phyloP scores from a whole-genome alignment of 2,329 filamentous ascomycete species.

The Ceratocystis papillata region DNA sequence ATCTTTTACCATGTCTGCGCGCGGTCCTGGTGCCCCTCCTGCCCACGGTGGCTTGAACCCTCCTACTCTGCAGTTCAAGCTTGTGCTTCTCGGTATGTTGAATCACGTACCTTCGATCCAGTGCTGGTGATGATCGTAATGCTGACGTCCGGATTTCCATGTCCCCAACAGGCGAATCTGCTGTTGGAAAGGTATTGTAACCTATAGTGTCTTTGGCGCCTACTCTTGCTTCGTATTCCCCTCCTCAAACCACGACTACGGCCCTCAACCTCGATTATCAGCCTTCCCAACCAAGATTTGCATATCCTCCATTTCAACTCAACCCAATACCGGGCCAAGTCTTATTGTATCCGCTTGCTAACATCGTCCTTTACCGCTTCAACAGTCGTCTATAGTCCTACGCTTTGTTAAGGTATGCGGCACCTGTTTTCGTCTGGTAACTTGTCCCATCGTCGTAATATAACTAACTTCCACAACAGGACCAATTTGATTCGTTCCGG shows the following conservation, averaged over 20 bases:
- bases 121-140: slow-evolving; percentile 80
- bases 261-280: neutral
- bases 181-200: slow-evolving; percentile 79
- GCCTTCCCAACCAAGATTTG: neutral
- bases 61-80: slow-evolving; percentile 97
- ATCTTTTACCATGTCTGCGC: slow-evolving; percentile 62
- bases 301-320: too few species aligned
- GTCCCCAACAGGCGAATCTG: slow-evolving; percentile 65
- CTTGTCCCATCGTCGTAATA: neutral
- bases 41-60: slow-evolving; percentile 56
- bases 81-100: slow-evolving; percentile 79
- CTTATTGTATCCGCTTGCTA: slow-evolving; percentile 9
- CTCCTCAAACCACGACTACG: neutral
- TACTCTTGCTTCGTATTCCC: neutral
- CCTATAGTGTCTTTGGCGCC: neutral
- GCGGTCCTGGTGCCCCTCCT: slow-evolving; percentile 48
- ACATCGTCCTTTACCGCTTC: slow-evolving; percentile 27
- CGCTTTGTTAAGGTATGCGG: slow-evolving; percentile 88
- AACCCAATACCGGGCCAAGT: neutral
- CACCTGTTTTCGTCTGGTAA: neutral
- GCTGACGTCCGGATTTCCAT: slow-evolving; percentile 29
- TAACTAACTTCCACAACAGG: slow-evolving; percentile 41
- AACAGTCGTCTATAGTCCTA: slow-evolving; percentile 87
- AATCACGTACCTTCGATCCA: too few species aligned
- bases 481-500: slow-evolving; percentile 96